Evolutionary conservation across 305 asterid genomes (phyloP).

Genomic region (Nicotiana rustica): DNA sequence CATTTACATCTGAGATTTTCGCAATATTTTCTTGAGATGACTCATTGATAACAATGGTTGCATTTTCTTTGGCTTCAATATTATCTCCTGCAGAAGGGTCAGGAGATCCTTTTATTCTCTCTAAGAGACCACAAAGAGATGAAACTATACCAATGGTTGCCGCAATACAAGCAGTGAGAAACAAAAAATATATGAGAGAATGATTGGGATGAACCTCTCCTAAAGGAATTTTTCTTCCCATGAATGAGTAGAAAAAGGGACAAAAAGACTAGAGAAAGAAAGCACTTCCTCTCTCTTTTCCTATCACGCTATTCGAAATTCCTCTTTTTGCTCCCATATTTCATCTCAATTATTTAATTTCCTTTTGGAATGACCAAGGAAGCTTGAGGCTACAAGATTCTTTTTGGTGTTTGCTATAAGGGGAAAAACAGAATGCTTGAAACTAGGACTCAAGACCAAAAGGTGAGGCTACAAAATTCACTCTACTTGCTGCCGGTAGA

Average conservation of each 20-base stretch:
- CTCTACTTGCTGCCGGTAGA: background rate
- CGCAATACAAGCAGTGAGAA: constrained; percentile 40
- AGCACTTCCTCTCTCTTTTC: background rate
- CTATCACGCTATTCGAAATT: background rate
- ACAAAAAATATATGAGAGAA: constrained; percentile 41
- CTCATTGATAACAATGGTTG: background rate
- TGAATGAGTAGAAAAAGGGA: constrained; percentile 33
- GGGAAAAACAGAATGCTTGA: constrained; percentile 50
- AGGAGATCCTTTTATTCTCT: constrained; percentile 29
- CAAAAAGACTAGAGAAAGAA: constrained; percentile 28
- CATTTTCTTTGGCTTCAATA: constrained; percentile 16
- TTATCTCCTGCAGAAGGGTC: background rate
- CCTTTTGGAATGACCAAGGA: background rate
- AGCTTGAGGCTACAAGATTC: background rate
- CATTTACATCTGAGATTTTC: background rate
- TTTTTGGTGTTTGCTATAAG: constrained; percentile 10
- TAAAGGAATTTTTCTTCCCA: constrained; percentile 53
- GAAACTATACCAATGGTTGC: constrained; percentile 45
- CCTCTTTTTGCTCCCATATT: background rate
- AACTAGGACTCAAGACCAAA: constrained; percentile 41
- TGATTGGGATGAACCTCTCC: constrained; percentile 39
- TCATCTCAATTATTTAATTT: background rate
- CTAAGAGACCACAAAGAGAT: constrained; percentile 49
- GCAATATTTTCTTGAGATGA: background rate
- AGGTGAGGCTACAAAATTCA: constrained; percentile 41